Evolutionary conservation across 345 rosid species (phyloP).

Genomic region (Aethionema arabicum): DNA sequence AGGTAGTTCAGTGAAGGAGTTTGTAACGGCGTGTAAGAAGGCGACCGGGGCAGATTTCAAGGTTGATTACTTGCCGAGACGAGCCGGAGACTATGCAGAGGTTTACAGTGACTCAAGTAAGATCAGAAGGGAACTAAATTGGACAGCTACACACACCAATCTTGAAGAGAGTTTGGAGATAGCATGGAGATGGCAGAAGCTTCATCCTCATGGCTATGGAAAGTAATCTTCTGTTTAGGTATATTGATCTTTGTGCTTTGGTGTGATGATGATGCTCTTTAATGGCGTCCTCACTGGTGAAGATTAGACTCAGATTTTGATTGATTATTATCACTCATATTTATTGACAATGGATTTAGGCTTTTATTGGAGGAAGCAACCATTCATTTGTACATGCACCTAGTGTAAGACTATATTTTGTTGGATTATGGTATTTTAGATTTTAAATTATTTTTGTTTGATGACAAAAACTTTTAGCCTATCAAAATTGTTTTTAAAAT

Average conservation of each 20-base stretch:
- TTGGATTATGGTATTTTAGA: neutral
- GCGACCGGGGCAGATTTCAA: constrained; percentile 53
- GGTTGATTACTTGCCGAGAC: constrained; percentile 45
- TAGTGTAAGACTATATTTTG: no score
- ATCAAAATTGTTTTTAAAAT: no score
- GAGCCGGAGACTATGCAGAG: constrained; percentile 62
- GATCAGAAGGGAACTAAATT: constrained; percentile 49
- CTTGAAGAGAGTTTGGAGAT: constrained; percentile 46
- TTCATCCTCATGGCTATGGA: constrained; percentile 46
- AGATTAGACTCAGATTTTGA: constrained; percentile 9
- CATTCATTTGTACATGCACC: neutral
- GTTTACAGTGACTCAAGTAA: constrained; percentile 57
- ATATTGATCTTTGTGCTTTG: constrained; percentile 23
- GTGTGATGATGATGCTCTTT: neutral
- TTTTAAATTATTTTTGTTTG: no score
- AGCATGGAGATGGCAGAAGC: constrained; percentile 64
- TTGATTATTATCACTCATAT: neutral
- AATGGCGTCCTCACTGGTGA: constrained; percentile 2
- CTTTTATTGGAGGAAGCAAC: neutral
- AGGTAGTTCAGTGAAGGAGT: constrained; percentile 67
- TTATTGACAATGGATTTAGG: constrained; percentile 4
- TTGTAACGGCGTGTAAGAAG: constrained; percentile 59
- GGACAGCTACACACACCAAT: constrained; percentile 50
- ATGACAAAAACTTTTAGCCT: neutral
- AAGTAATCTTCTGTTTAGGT: constrained; percentile 17